Conservation (phyloP, 495 filamentous ascomycete genomes). For the Annulohypoxylon nitens region DNA sequence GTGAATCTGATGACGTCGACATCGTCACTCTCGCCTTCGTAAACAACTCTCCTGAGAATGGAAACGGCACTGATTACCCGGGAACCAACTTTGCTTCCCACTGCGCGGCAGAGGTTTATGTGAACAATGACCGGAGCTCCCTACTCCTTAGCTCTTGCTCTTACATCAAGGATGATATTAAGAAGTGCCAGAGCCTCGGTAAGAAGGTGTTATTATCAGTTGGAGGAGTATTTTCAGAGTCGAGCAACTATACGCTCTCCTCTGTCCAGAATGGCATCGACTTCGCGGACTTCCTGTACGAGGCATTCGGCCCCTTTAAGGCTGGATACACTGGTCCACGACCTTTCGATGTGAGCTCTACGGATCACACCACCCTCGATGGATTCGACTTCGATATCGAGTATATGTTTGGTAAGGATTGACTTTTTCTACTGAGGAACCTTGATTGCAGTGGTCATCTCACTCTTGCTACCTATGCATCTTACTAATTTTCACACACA, state of each 20-base stretch:
- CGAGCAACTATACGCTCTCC: conserved; percentile 61
- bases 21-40: conserved; percentile 60
- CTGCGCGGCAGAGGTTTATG: conserved; percentile 52
- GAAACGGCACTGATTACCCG: conserved; percentile 53
- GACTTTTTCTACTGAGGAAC: conserved; percentile 49
- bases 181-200: conserved; percentile 70
- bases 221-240: conserved; percentile 59
- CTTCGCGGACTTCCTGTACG: conserved; percentile 74
- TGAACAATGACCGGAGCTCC: conserved; percentile 49
- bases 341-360: conserved; percentile 67
- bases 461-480: neutral
- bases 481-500: conserved; percentile 16
- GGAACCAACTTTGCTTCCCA: conserved; percentile 59
- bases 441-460: neutral
- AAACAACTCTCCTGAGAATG: conserved; percentile 57
- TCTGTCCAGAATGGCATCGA: conserved; percentile 62
- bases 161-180: conserved; percentile 66
- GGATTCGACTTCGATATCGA: conserved; percentile 81
- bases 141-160: conserved; percentile 58
- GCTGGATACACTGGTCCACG: conserved; percentile 58
- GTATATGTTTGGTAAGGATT: conserved; percentile 49
- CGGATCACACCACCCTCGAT: conserved; percentile 66
- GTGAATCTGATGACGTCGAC: conserved; percentile 54
- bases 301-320: conserved; percentile 71
- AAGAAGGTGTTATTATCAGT: conserved; percentile 77